Evolutionary conservation across 257 asterid species (phyloP).

Genomic region (Gentiana straminea): DNA sequence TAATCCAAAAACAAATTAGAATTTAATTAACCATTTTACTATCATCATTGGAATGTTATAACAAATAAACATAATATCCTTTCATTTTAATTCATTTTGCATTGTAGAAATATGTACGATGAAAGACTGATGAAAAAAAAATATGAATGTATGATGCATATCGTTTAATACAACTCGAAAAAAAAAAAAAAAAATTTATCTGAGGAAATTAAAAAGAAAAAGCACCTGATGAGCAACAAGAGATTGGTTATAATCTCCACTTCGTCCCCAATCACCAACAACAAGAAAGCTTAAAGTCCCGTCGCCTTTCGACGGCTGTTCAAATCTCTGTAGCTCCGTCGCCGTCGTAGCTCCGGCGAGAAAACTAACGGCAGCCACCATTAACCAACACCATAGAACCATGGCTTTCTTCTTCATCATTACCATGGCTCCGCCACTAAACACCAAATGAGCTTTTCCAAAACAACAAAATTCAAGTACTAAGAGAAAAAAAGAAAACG

Average conservation of each 20-base stretch:
- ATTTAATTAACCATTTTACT: neutral
- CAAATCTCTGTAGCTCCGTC: slow-evolving; percentile 39
- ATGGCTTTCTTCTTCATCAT: slow-evolving; percentile 26
- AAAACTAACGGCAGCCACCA: slow-evolving; percentile 7
- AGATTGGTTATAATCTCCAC: slow-evolving; percentile 77
- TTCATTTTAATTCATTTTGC: neutral
- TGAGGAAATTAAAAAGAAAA: neutral
- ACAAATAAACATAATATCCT: neutral
- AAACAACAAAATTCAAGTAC: no score
- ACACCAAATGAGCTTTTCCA: no score
- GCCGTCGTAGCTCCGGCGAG: neutral
- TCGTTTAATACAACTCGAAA: neutral
- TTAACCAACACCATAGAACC: slow-evolving; percentile 34
- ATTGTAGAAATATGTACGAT: no score
- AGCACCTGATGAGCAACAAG: slow-evolving; percentile 71
- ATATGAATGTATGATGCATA: no score
- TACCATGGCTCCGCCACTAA: slow-evolving; percentile 33
- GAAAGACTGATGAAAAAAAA: no score
- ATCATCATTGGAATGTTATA: neutral
- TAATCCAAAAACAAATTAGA: neutral
- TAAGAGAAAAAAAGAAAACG: no score
- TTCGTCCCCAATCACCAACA: slow-evolving; percentile 96
- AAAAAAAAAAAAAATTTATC: neutral
- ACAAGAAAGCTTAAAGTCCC: slow-evolving; percentile 64
- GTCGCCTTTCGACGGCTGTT: slow-evolving; percentile 45